phyloP scores from a whole-genome alignment of 495 filamentous ascomycete genomes.

The Penicillium odoratum region DNA sequence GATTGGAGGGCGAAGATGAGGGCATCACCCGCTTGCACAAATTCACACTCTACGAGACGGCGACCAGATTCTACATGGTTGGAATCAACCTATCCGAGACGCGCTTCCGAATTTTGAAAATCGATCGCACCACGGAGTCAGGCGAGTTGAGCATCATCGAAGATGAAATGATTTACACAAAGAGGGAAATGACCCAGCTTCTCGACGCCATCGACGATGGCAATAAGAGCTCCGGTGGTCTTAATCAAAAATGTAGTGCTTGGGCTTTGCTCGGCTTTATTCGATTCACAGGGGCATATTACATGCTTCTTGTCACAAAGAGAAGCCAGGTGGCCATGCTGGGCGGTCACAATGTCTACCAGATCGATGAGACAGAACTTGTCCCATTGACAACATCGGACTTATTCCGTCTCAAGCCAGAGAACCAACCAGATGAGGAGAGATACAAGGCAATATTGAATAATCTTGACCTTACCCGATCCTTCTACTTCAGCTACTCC shows the following conservation, averaged over 20 bases:
- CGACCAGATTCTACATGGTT: slow-evolving; percentile 88
- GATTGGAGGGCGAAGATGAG: slow-evolving; percentile 63
- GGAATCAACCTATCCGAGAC: slow-evolving; percentile 86
- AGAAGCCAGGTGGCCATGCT: slow-evolving; percentile 93
- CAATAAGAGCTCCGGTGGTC: slow-evolving; percentile 85
- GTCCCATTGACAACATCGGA: slow-evolving; percentile 73
- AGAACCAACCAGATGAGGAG: slow-evolving; percentile 85
- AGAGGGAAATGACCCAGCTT: slow-evolving; percentile 89
- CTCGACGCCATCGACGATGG: slow-evolving; percentile 94
- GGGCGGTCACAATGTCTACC: slow-evolving; percentile 93
- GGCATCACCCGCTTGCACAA: slow-evolving; percentile 87
- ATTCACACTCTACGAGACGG: slow-evolving; percentile 93
- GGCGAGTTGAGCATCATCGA: slow-evolving; percentile 82
- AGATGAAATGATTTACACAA: slow-evolving; percentile 91
- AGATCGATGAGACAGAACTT: slow-evolving; percentile 93
- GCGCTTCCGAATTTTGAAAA: slow-evolving; percentile 88
- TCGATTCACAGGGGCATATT: slow-evolving; percentile 92
- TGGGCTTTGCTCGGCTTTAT: slow-evolving; percentile 97
- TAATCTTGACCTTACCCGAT: slow-evolving; percentile 84
- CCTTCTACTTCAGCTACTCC: slow-evolving; percentile 98
- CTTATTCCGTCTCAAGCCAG: slow-evolving; percentile 65
- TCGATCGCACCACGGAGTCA: slow-evolving; percentile 83
- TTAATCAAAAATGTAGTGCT: slow-evolving; percentile 84
- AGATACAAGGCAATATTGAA: slow-evolving; percentile 85
- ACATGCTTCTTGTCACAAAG: slow-evolving; percentile 96